Evolutionary conservation across 1,139 yeast genomes (phyloP).

Genomic region (Yamadazyma sp.): DNA sequence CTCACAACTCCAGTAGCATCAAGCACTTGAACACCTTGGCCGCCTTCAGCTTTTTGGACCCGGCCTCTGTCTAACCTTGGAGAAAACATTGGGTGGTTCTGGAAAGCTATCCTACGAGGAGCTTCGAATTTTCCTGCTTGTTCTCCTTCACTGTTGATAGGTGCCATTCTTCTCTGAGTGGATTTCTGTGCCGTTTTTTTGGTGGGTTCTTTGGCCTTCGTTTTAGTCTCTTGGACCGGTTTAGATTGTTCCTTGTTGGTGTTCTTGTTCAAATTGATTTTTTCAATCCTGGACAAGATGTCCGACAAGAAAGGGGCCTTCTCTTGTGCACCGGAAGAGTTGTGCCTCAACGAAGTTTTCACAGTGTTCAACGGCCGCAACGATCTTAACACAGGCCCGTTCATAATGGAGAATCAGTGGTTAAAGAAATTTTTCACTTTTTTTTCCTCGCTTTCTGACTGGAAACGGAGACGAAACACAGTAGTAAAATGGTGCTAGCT

Average conservation of each 20-base stretch:
- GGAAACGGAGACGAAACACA: background rate
- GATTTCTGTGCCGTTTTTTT: background rate
- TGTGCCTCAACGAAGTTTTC: slow-evolving; percentile 1
- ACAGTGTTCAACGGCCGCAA: background rate
- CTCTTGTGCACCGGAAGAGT: slow-evolving; percentile 3
- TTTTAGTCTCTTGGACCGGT: too few species aligned
- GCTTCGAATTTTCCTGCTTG: background rate
- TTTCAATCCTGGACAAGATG: slow-evolving; percentile 16
- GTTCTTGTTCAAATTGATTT: slow-evolving; percentile 14
- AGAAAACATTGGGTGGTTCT: slow-evolving; percentile 24
- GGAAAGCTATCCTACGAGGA: slow-evolving; percentile 14
- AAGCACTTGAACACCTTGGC: background rate
- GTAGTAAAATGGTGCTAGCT: background rate
- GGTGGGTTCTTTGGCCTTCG: too few species aligned
- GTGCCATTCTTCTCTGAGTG: too few species aligned
- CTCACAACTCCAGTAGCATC: background rate
- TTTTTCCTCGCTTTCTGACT: slow-evolving; percentile 1
- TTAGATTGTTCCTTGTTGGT: background rate
- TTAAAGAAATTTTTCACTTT: slow-evolving; percentile 4
- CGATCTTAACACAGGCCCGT: background rate
- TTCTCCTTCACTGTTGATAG: too few species aligned
- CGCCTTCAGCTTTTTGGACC: background rate
- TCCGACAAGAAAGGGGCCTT: slow-evolving; percentile 16
- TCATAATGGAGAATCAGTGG: slow-evolving; percentile 2
- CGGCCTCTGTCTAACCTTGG: slow-evolving; percentile 8